Percentiles rank a stretch among this genome's conserved stretches.
Evolutionary conservation across 2,329 filamentous ascomycete genomes (phyloP).

Genomic region (Colletotrichum sp.): DNA sequence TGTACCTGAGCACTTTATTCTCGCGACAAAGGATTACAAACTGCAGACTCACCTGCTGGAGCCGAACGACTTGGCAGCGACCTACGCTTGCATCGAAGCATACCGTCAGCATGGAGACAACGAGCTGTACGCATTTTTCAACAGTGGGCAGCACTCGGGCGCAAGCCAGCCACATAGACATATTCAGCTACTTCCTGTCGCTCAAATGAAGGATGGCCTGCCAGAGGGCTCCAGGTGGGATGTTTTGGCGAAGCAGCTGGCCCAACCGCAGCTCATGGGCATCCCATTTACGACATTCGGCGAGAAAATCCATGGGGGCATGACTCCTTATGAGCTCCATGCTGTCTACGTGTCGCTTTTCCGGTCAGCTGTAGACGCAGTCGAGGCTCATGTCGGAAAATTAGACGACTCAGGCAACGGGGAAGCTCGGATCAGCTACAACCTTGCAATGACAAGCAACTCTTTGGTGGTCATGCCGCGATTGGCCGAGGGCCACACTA

Average conservation of each 20-base stretch:
- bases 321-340: conserved; percentile 41
- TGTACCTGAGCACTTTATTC: conserved; percentile 74
- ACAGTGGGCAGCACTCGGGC: conserved; percentile 71
- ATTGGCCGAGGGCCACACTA: conserved; percentile 51
- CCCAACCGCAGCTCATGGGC: not conserved
- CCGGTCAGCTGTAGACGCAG: conserved; percentile 44
- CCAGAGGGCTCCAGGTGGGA: conserved; percentile 45
- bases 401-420: conserved; percentile 32
- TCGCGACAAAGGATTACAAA: conserved; percentile 68
- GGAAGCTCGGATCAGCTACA: conserved; percentile 65
- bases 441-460: conserved; percentile 62
- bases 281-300: conserved; percentile 53
- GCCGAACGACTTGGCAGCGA: conserved; percentile 62
- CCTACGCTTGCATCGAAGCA: conserved; percentile 65
- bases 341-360: conserved; percentile 54
- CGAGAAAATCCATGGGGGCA: conserved; percentile 37
- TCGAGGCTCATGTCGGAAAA: conserved; percentile 25
- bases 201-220: conserved; percentile 64
- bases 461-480: conserved; percentile 62
- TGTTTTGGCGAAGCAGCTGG: conserved; percentile 50
- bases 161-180: conserved; percentile 77
- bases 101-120: conserved; percentile 44
- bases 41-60: conserved; percentile 70
- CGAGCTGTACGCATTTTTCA: conserved; percentile 72
- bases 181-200: conserved; percentile 72